A percentile compares a stretch with the other conserved stretches of the same genome.
Conservation (phyloP, 371 early-diverging fungal genomes). For the Mucor circinelloides region DNA sequence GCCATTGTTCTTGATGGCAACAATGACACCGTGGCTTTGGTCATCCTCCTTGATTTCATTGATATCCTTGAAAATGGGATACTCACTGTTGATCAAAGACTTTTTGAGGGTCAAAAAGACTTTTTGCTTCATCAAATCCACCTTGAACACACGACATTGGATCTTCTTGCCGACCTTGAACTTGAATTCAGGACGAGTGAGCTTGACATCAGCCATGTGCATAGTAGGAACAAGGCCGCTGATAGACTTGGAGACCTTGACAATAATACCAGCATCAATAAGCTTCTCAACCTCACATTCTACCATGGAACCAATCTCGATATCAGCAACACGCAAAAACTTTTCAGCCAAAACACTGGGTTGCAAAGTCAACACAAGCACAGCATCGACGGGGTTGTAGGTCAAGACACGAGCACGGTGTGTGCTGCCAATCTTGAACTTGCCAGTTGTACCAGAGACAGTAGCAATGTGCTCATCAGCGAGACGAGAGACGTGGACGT, state of each 20-base stretch:
- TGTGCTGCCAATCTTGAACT: slow-evolving; percentile 62
- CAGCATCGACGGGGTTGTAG: slow-evolving; percentile 75
- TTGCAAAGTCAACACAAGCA: slow-evolving; percentile 73
- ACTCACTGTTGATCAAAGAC: slow-evolving; percentile 71
- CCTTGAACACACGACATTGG: slow-evolving; percentile 72
- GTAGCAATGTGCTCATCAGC: slow-evolving; percentile 65
- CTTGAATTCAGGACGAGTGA: slow-evolving; percentile 75
- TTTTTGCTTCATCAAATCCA: slow-evolving; percentile 53
- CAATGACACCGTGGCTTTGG: slow-evolving; percentile 69
- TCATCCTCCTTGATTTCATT: slow-evolving; percentile 58
- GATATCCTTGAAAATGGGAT: slow-evolving; percentile 67
- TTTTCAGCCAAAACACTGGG: slow-evolving; percentile 68
- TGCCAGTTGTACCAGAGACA: slow-evolving; percentile 54
- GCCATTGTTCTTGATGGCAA: slow-evolving; percentile 63
- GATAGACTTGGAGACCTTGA: slow-evolving; percentile 67
- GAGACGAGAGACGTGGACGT: slow-evolving; percentile 71
- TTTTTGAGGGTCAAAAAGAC: slow-evolving; percentile 81
- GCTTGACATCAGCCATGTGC: slow-evolving; percentile 78
- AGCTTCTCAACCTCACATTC: slow-evolving; percentile 60
- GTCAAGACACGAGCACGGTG: slow-evolving; percentile 83
- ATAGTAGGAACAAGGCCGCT: slow-evolving; percentile 70
- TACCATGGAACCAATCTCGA: slow-evolving; percentile 70
- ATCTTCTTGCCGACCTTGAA: slow-evolving; percentile 76
- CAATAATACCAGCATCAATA: slow-evolving; percentile 62
- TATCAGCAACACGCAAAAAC: slow-evolving; percentile 71